These are phyloP conservation scores for Lepiota brunneoincarnata DNA, from an alignment of 768 basidiomycete genomes.

Conservation along the genomic window DNA sequence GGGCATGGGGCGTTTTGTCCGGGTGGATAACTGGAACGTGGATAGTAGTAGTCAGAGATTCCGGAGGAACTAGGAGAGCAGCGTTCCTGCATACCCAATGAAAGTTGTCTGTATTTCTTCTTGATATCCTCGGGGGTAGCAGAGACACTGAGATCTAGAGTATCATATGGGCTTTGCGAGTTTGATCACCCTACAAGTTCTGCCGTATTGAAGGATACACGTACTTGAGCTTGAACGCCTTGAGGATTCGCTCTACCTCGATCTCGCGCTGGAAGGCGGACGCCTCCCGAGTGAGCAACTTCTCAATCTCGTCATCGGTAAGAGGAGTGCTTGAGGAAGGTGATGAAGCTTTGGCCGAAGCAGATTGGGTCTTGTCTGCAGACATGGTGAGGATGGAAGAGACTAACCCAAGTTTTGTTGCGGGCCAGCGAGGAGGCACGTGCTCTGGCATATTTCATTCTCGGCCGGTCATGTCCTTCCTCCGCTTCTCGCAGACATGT, in stretches of 20 bases:
- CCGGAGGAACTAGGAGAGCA: neutral
- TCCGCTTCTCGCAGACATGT: slow-evolving; percentile 12
- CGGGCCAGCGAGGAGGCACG: neutral
- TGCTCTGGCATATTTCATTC: slow-evolving; percentile 4
- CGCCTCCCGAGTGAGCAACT: slow-evolving; percentile 74
- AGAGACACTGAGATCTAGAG: slow-evolving; percentile 74
- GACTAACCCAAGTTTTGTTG: neutral
- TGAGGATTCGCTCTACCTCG: slow-evolving; percentile 89
- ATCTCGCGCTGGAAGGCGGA: slow-evolving; percentile 84
- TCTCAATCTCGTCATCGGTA: slow-evolving; percentile 67
- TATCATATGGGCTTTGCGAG: slow-evolving; percentile 85
- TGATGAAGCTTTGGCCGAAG: neutral
- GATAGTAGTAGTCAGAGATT: slow-evolving; percentile 8
- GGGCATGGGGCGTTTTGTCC: slow-evolving; percentile 89
- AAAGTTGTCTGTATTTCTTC: slow-evolving; percentile 82
- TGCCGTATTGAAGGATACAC: slow-evolving; percentile 19
- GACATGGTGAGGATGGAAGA: slow-evolving; percentile 7
- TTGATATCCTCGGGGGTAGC: slow-evolving; percentile 83
- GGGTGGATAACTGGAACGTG: slow-evolving; percentile 85
- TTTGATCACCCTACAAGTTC: neutral
- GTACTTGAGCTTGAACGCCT: slow-evolving; percentile 95
- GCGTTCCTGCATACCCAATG: slow-evolving; percentile 60
- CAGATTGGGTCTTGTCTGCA: neutral
- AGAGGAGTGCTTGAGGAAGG: slow-evolving; percentile 16
- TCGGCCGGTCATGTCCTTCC: slow-evolving; percentile 14